Conservation (phyloP, 306 rosid genomes). For the Neltuma alba region DNA sequence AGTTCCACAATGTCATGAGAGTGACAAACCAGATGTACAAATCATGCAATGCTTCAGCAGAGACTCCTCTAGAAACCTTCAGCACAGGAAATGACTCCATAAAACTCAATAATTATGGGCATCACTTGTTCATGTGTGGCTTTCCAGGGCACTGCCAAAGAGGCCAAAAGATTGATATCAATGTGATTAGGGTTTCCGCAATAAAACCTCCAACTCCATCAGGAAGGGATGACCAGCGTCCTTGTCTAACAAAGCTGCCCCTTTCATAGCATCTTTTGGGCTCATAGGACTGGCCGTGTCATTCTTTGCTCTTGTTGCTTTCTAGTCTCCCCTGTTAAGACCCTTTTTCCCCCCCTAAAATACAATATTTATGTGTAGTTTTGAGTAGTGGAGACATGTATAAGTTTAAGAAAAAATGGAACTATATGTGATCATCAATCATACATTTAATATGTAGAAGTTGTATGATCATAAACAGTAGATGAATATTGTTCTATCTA, state of each 20-base stretch:
- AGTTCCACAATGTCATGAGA: constrained; percentile 85
- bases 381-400: background rate
- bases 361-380: background rate
- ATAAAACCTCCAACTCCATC: constrained; percentile 19
- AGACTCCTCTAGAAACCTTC: constrained; percentile 61
- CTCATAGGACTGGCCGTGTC: constrained; percentile 40
- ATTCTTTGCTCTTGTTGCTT: constrained; percentile 35
- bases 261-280: constrained; percentile 37
- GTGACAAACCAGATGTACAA: constrained; percentile 79
- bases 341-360: background rate
- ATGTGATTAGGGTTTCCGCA: constrained; percentile 42
- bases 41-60: constrained; percentile 60
- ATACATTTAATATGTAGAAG: background rate
- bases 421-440: background rate
- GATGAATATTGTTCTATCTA: background rate
- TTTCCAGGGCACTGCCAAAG: constrained; percentile 89
- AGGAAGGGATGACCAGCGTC: constrained; percentile 31
- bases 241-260: constrained; percentile 50
- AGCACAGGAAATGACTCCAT: constrained; percentile 79
- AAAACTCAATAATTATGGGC: constrained; percentile 59
- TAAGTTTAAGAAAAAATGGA: background rate
- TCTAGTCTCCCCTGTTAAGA: constrained; percentile 32
- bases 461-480: background rate
- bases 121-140: constrained; percentile 86
- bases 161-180: constrained; percentile 79